phyloP scores from a whole-genome alignment of 345 rosid genomes.

The Carallia pectinifolia region DNA sequence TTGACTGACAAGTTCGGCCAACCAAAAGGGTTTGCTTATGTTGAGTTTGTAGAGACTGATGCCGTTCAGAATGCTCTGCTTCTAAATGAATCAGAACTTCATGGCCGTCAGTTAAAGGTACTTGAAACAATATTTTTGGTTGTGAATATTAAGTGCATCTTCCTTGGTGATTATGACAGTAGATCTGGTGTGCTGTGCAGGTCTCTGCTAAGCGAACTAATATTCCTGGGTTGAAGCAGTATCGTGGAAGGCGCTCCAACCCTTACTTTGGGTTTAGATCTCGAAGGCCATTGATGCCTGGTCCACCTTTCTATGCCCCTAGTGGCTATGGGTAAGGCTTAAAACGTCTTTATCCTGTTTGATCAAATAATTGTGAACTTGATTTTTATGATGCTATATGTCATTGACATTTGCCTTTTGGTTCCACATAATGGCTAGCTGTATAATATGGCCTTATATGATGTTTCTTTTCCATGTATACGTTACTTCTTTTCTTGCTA shows the following conservation, averaged over 20 bases:
- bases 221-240: conserved; percentile 92
- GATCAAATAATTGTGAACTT: background rate
- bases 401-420: no score
- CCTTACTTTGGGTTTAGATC: conserved; percentile 62
- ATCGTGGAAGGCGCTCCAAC: conserved; percentile 77
- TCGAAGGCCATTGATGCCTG: conserved; percentile 78
- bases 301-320: conserved; percentile 58
- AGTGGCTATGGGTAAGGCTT: conserved; percentile 74
- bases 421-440: no score
- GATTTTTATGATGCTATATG: no score
- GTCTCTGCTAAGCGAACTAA: conserved; percentile 97
- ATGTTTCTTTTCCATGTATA: no score
- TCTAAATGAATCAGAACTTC: conserved; percentile 90
- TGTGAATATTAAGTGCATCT: background rate
- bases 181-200: conserved; percentile 34
- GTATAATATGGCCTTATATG: no score
- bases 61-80: conserved; percentile 94
- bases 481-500: no score
- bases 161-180: conserved; percentile 4
- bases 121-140: conserved; percentile 1
- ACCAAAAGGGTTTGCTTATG: conserved; percentile 98
- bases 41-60: conserved; percentile 90
- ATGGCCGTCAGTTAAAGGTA: conserved; percentile 97
- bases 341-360: conserved; percentile 9
- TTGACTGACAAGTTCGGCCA: conserved; percentile 99